phyloP scores from a whole-genome alignment of 306 rosid genomes.

The Prinsepia uniflora region DNA sequence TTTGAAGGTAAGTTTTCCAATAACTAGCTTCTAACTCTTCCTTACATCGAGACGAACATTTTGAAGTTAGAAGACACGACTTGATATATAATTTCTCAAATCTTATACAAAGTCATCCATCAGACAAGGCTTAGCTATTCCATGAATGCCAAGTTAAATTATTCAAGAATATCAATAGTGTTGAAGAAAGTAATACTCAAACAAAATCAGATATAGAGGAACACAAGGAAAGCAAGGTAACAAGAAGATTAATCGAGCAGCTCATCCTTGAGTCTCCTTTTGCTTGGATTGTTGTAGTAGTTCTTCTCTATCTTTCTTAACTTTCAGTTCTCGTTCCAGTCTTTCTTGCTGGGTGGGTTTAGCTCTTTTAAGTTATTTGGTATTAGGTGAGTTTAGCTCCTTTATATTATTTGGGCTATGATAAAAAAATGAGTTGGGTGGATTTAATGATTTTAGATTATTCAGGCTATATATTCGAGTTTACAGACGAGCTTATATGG shows the following conservation, averaged over 20 bases:
- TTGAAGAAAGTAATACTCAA: background rate
- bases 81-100: background rate
- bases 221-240: conserved; percentile 16
- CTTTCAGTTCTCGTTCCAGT: conserved; percentile 74
- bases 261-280: conserved; percentile 53
- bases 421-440: no score
- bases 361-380: no score
- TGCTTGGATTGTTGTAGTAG: conserved; percentile 56
- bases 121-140: conserved; percentile 1
- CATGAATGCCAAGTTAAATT: conserved; percentile 13
- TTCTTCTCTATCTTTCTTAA: conserved; percentile 76
- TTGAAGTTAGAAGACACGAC: background rate
- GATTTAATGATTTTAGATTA: no score
- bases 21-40: no score
- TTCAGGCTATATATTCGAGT: no score
- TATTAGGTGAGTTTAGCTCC: no score
- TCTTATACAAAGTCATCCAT: background rate
- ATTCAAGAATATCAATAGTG: conserved; percentile 11
- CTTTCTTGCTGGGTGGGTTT: conserved; percentile 87
- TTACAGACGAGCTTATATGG: no score
- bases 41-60: no score
- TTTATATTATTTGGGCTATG: no score
- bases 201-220: conserved; percentile 17
- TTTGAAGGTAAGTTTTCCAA: no score
- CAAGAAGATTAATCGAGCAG: conserved; percentile 17